Base-by-base conservation (phyloP, 108 stramenopile species). In the Nitzschia sp. region DNA sequence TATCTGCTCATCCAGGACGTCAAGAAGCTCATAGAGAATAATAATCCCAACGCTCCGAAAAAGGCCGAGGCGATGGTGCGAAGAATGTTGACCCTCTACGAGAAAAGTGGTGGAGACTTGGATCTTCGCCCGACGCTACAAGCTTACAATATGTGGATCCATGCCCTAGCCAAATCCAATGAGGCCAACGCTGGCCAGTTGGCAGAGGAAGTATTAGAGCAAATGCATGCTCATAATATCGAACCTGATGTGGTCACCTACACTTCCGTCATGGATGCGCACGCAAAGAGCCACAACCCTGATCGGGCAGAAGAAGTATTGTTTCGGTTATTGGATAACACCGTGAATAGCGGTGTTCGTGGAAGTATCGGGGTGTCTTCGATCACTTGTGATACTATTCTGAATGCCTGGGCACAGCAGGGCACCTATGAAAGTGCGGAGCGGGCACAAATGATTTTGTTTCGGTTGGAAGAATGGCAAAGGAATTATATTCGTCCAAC, bases 381-480 rank as follows among this genome's bases (percentile, higher is more conserved):
- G 4, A 35, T 81, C 0, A 81, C 76, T 15, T 75, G 69, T 35
- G 75, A 77, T 27, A 72, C 80, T 15, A 68, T 81, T 19, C 58
- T 81, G 23, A 71, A 72, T 33, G 80, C 76, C 1, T 81, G 80
- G 80, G 80, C 80, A 9, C 32, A 58, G 47, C 60, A 69, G 41
- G 80, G 84, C 3, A 83, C 71, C 22, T 21, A 52, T 52, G 78
- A 81, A 61, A 73, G 72, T 53, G 87, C 87, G 5, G 77, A 85
- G 52, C 77, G 80, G 30, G 87, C 87, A 2, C 72, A 74, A 17
- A 19, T 71, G 31, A 85, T 88, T 13, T 45, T 88, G 53, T 45
- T 77, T 38, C 71, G 82, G 15, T 78, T 88, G 80, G 83, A 84
- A 65, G 73, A 81, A 30, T 71, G 66, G 48, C 55, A 78, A 67